These are phyloP conservation scores for Clavispora carvajalis DNA, from an alignment of 805 yeast genomes.

Conservation along the genomic window DNA sequence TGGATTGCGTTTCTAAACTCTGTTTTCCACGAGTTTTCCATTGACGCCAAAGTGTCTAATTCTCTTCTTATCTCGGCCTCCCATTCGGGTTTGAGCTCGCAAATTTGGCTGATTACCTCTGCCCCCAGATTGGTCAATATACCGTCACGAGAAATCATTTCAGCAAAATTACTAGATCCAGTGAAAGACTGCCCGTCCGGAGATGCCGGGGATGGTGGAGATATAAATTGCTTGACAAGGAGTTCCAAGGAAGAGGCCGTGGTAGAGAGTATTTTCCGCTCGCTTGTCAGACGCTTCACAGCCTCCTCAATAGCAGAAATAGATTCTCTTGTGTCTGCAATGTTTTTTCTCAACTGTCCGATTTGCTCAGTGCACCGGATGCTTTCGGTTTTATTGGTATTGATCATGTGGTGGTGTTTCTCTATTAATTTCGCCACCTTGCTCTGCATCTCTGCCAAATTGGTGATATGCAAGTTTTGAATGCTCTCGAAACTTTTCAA, in stretches of 20 bases:
- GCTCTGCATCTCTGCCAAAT: constrained; percentile 11
- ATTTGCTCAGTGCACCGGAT: constrained; percentile 3
- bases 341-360: constrained; percentile 8
- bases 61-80: constrained; percentile 25
- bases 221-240: constrained; percentile 15
- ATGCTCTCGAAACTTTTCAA: constrained; percentile 11
- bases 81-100: constrained; percentile 32
- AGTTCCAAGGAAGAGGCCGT: constrained; percentile 19
- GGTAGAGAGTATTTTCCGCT: constrained; percentile 19
- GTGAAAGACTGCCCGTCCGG: background rate
- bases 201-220: background rate
- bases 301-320: constrained; percentile 25
- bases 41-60: constrained; percentile 17
- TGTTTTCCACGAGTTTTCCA: constrained; percentile 29
- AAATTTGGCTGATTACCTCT: constrained; percentile 23
- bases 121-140: constrained; percentile 20
- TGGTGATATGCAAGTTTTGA: constrained; percentile 6
- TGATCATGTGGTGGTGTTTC: constrained; percentile 6
- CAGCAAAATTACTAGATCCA: background rate
- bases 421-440: constrained; percentile 9
- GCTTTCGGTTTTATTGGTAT: constrained; percentile 6
- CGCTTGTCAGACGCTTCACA: constrained; percentile 16
- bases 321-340: constrained; percentile 15
- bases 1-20: constrained; percentile 25
- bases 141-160: constrained; percentile 29